Evolutionary conservation across 176 grass and related monocot species (phyloP), one percentile per base, ranked within the genome.

Genomic region (Tillandsia fasciculata): DNA sequence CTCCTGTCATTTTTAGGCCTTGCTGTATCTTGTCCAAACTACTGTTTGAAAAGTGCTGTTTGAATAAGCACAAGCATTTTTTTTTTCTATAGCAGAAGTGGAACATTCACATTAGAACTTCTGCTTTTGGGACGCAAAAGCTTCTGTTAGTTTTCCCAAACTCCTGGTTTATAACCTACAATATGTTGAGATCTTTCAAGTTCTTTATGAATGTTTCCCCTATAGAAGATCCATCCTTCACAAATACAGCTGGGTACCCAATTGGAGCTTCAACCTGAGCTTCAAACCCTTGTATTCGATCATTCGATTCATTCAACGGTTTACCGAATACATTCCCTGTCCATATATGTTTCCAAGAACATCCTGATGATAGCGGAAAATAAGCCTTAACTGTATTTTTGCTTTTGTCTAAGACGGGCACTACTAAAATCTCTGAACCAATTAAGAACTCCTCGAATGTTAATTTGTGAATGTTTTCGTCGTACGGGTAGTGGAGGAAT

Each of bases 401-500:
- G 10, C 83, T 85, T 76, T 91, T 91, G 73, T 96, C 92, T 7
- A 96, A 70, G 0, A 96, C 88, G 6, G 92, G 92, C 73, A 91
- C 92, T 7, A 96, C 85, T 49, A 96, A 2, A 63, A 96, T 73
- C 75, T 96, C 92, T 51, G 80, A 84, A 10, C 92, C 88, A 6
- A 96, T 79, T 0, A 96, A 68, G 57, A 96, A 96, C 69, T 96
- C 83, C 53, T 96, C 77, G 85, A 89, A 87, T 13, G 92, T 89
- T 22, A 96, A 42, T 33, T 51, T 57, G 24, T 84, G 88, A 66
- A 83, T 85, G 50, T 74, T 76, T 69, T 80, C 67, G 70, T 96
- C 92, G 64, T 73, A 51, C 13, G 92, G 92, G 76, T 91, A 89
- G 78, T 96, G 92, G 56, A 96, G 76, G 66, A 91, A 96, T 10